Percentiles rank a stretch among this genome's conserved stretches.
Evolutionary conservation across 169 alveolate genomes (phyloP).

Genomic region (Plasmodium falciparum): DNA sequence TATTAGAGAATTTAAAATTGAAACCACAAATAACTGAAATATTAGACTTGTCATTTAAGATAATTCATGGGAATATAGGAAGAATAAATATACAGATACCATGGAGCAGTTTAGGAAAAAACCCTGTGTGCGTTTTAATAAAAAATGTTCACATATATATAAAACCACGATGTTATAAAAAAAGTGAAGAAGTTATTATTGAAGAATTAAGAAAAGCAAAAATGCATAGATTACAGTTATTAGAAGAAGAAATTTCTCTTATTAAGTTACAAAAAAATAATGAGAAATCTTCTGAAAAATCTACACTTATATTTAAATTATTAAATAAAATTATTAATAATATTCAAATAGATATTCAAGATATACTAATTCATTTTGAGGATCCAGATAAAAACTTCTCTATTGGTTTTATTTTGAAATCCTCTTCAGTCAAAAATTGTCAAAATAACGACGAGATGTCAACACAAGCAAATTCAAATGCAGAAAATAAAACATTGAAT

Average conservation of each 20-base stretch:
- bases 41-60: slow-evolving; percentile 69
- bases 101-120: slow-evolving; percentile 88
- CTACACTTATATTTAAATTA: slow-evolving; percentile 86
- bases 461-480: slow-evolving; percentile 31
- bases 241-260: slow-evolving; percentile 79
- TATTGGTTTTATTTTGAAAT: slow-evolving; percentile 82
- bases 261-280: slow-evolving; percentile 74
- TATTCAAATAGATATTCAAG: slow-evolving; percentile 86
- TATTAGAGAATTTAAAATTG: slow-evolving; percentile 84
- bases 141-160: slow-evolving; percentile 85
- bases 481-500: slow-evolving; percentile 50
- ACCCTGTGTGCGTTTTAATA: slow-evolving; percentile 86
- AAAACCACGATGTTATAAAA: slow-evolving; percentile 80
- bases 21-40: slow-evolving; percentile 88
- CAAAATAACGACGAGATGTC: slow-evolving; percentile 33
- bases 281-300: slow-evolving; percentile 74
- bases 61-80: slow-evolving; percentile 87
- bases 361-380: slow-evolving; percentile 86
- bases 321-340: slow-evolving; percentile 87
- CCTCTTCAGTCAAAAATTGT: slow-evolving; percentile 81
- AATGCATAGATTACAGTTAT: slow-evolving; percentile 77
- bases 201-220: slow-evolving; percentile 81
- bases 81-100: slow-evolving; percentile 86
- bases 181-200: slow-evolving; percentile 84
- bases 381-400: slow-evolving; percentile 82